These are phyloP conservation scores for Cryptococcus sp. DNA, from an alignment of 1,284 basidiomycete genomes.

Conservation along the genomic window DNA sequence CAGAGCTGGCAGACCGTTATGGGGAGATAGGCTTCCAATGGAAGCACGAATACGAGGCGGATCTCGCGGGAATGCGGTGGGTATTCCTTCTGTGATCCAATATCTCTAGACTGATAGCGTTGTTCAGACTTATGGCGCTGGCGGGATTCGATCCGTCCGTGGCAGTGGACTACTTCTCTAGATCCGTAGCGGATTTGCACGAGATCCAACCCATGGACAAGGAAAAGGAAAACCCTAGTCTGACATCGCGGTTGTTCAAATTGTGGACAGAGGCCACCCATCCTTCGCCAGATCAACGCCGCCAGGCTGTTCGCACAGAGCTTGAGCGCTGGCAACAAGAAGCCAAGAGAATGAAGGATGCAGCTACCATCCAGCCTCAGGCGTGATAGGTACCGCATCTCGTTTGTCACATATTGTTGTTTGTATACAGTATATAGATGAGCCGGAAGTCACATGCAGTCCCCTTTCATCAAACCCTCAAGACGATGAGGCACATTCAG, in stretches of 20 bases:
- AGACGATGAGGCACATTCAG: no score
- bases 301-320: constrained; percentile 63
- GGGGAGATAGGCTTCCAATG: constrained; percentile 63
- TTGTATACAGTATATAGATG: no score
- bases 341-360: constrained; percentile 1
- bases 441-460: no score
- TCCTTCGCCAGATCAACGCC: constrained; percentile 64
- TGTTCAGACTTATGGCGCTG: constrained; percentile 61
- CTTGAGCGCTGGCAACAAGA: constrained; percentile 66
- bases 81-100: constrained; percentile 16
- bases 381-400: no score
- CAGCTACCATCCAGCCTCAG: no score
- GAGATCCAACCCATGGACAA: constrained; percentile 38
- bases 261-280: constrained; percentile 56
- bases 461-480: no score
- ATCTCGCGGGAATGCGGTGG: constrained; percentile 78
- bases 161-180: constrained; percentile 39
- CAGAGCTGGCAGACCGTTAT: constrained; percentile 66
- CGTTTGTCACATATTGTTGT: no score
- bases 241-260: constrained; percentile 39
- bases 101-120: not conserved
- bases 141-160: constrained; percentile 77
- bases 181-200: constrained; percentile 37
- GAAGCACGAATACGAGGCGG: constrained; percentile 82
- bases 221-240: constrained; percentile 15